Evolutionary conservation across 768 basidiomycete genomes (phyloP), one percentile per base, ranked within the genome.

Genomic region (Amanita rubescens): DNA sequence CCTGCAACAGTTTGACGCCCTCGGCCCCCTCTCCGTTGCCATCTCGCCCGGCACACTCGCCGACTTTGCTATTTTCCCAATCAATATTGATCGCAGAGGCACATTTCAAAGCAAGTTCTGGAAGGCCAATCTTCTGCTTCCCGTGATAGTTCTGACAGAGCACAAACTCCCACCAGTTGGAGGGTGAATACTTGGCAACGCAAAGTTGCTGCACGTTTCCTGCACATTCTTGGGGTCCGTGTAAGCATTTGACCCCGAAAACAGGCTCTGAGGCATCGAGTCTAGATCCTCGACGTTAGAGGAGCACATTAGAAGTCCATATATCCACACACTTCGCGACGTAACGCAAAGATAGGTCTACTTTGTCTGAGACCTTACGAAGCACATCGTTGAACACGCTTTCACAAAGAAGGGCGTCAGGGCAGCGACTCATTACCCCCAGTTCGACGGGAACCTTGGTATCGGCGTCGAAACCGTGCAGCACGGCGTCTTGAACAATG

Each of bases 161-260:
- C 17, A 92, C 73, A 60, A 91, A 94, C 49, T 79, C 69, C 92
- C 91, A 94, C 87, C 89, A 92, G 19, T 70, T 71, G n/a, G 66
- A 58, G 22, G 75, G 68, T 20, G 77, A 71, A 56, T 89, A 75
- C 63, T 82, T 81, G 51, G 77, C 73, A 27, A 77, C 86, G 66
- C 94, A 97, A 24, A 96, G 75, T 64, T 96, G 84, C 55, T 96
- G 88, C 15, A 92, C 81, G 69, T 95, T 93, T 39, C 90, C 94
- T 12, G 81, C 81, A 62, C 94, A 96, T 67, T 97, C 94, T 49
- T 76, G 67, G 4, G 71, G 70, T 15, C 92, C 93, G 63, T 95
- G 93, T 74, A 77, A 76, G 69, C 94, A 96, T 32, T 70, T 77
- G 27, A 87, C 80, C n/a, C 92, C 92, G 63, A 85, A 90, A 45